A percentile compares a stretch with the other conserved stretches of the same genome.
These are phyloP conservation scores for Biscutella laevigata DNA, from an alignment of 441 rosid species.

Conservation along the genomic window DNA sequence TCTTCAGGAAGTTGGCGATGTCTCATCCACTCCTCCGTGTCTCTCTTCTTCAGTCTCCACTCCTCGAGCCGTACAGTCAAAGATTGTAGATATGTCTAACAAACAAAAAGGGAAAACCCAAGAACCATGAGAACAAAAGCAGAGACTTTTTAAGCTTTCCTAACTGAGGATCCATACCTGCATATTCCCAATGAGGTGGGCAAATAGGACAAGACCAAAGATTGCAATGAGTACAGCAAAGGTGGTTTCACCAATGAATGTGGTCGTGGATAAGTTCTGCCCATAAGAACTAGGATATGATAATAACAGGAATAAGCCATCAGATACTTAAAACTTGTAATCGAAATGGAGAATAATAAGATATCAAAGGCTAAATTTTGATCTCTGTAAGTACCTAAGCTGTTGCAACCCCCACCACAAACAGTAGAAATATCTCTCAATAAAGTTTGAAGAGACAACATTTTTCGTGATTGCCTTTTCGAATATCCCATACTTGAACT, in stretches of 20 bases:
- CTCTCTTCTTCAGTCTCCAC: conserved; percentile 88
- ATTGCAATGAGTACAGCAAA: conserved; percentile 78
- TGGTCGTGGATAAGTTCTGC: conserved; percentile 79
- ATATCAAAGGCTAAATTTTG: not conserved
- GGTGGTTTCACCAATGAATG: conserved; percentile 77
- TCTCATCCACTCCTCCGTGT: conserved; percentile 95
- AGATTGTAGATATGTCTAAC: conserved; percentile 83
- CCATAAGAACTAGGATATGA: conserved; percentile 66
- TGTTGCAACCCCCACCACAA: conserved; percentile 98
- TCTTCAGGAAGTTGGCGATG: conserved; percentile 93
- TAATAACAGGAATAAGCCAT: conserved; percentile 20
- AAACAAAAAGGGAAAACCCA: conserved; percentile 9
- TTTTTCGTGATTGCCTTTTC: conserved; percentile 52
- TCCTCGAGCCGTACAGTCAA: conserved; percentile 85
- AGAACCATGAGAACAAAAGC: conserved; percentile 16
- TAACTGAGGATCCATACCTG: conserved; percentile 40
- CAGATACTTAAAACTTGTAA: not conserved
- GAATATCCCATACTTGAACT: conserved; percentile 68
- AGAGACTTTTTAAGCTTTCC: not conserved
- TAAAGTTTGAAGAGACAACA: conserved; percentile 49
- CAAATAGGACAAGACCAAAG: conserved; percentile 80
- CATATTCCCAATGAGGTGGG: conserved; percentile 96
- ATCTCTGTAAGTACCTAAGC: conserved; percentile 45
- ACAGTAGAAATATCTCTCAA: conserved; percentile 77
- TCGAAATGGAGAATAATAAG: not conserved